Conservation (phyloP, 371 early-diverging fungal genomes). For the Mucor saturninus region DNA sequence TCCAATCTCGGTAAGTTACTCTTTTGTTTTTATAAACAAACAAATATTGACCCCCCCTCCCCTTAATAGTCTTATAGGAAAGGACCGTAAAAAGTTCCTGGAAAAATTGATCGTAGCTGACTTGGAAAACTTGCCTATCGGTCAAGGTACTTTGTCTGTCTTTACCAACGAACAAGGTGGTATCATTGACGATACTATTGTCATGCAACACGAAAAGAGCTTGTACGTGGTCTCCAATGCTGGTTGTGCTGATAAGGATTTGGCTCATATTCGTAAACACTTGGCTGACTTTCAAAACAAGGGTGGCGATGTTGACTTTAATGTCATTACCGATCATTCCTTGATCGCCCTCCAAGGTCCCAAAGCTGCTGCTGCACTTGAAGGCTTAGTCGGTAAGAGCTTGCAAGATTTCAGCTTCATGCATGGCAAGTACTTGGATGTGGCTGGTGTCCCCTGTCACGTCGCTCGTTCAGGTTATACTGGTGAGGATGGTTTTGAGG, state of each 20-base stretch:
- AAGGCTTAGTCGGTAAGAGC: slow-evolving; percentile 55
- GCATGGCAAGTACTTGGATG: slow-evolving; percentile 75
- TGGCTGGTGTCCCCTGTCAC: slow-evolving; percentile 84
- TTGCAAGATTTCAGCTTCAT: slow-evolving; percentile 86
- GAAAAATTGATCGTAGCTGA: slow-evolving; percentile 92
- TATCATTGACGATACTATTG: slow-evolving; percentile 96
- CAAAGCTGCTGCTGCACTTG: slow-evolving; percentile 68
- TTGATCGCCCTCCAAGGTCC: slow-evolving; percentile 95
- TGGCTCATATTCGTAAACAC: slow-evolving; percentile 83
- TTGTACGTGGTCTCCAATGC: slow-evolving; percentile 98
- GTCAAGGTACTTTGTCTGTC: slow-evolving; percentile 85
- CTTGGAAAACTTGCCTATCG: slow-evolving; percentile 77
- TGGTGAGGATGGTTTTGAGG: slow-evolving; percentile 99
- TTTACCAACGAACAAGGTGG: slow-evolving; percentile 96
- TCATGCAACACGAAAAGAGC: slow-evolving; percentile 83
- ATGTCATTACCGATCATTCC: slow-evolving; percentile 82
- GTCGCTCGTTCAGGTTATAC: slow-evolving; percentile 97
- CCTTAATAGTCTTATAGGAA: slow-evolving; percentile 77
- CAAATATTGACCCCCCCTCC: neutral
- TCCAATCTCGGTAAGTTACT: slow-evolving; percentile 82
- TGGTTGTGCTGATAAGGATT: slow-evolving; percentile 95
- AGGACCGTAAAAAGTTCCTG: slow-evolving; percentile 87
- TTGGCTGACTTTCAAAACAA: slow-evolving; percentile 78
- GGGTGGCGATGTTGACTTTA: slow-evolving; percentile 88
- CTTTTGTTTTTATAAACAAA: neutral